Evolutionary conservation across 1,284 basidiomycete genomes (phyloP).

Genomic region (Ceratobasidium sp.): DNA sequence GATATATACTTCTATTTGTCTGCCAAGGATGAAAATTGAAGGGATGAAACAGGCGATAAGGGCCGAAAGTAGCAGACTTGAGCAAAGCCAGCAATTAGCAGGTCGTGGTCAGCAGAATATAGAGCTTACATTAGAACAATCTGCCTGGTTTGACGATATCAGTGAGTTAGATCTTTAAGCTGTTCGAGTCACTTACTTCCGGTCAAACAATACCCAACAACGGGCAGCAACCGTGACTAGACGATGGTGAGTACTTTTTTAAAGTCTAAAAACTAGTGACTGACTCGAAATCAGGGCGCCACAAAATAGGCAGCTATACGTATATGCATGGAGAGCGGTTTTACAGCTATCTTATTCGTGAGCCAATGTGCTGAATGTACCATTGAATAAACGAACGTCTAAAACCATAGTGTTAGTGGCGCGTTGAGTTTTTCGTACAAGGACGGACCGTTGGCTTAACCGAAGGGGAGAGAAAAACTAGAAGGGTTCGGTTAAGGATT

Average conservation of each 20-base stretch:
- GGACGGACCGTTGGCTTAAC: constrained; percentile 12
- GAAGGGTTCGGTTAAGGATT: too few relatives aligned
- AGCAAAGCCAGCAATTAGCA: too few relatives aligned
- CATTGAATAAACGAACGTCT: background rate
- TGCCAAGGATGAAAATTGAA: too few relatives aligned
- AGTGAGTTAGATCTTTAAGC: background rate
- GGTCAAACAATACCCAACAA: constrained; percentile 31
- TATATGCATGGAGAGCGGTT: background rate
- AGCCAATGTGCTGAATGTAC: background rate
- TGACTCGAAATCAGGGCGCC: background rate
- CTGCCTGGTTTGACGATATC: background rate
- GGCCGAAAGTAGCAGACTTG: too few relatives aligned
- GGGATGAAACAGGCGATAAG: too few relatives aligned
- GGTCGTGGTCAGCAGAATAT: too few relatives aligned
- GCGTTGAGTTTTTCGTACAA: background rate
- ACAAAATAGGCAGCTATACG: constrained; percentile 4
- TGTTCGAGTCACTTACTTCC: constrained; percentile 3
- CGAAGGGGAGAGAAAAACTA: constrained; percentile 16
- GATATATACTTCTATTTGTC: constrained; percentile 5
- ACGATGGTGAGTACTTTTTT: background rate
- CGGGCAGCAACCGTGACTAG: background rate
- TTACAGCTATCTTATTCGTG: background rate
- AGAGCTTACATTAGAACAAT: background rate
- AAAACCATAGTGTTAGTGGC: background rate
- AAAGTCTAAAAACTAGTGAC: background rate